Conservation (phyloP, 1,139 yeast genomes). For the Williopsis jadinii region DNA sequence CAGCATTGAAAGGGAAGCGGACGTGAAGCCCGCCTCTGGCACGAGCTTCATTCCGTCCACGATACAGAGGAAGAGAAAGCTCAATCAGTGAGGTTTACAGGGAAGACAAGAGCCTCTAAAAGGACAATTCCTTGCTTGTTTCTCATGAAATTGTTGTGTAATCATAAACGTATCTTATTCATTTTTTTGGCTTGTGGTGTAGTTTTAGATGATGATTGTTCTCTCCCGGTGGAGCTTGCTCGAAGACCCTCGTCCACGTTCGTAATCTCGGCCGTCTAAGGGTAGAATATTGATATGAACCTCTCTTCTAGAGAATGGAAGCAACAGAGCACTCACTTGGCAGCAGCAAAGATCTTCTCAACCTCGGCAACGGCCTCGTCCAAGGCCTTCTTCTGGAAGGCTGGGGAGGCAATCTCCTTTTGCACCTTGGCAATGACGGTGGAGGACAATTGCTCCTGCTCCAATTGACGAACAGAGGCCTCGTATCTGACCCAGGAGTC, state of each 20-base stretch:
- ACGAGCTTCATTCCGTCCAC: constrained; percentile 12
- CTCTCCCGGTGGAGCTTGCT: too few species aligned
- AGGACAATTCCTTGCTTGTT: too few species aligned
- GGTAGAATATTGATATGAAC: background rate
- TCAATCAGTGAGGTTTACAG: constrained; percentile 1
- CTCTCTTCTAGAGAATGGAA: too few species aligned
- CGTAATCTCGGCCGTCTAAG: too few species aligned
- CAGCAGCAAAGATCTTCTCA: constrained; percentile 64
- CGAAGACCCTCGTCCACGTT: too few species aligned
- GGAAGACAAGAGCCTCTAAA: too few species aligned
- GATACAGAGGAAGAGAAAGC: constrained; percentile 10
- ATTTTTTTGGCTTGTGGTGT: background rate
- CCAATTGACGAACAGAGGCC: constrained; percentile 91
- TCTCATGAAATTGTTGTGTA: background rate
- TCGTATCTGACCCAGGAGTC: constrained; percentile 99
- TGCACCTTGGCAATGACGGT: constrained; percentile 84
- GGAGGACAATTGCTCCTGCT: constrained; percentile 87
- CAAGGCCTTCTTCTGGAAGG: constrained; percentile 90
- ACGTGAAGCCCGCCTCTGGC: background rate
- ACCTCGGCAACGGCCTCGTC: constrained; percentile 87
- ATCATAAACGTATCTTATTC: constrained; percentile 5
- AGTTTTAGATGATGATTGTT: background rate
- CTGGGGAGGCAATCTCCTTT: constrained; percentile 76
- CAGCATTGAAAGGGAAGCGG: constrained; percentile 9
- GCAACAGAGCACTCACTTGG: constrained; percentile 12